Evolutionary conservation across 495 filamentous ascomycete genomes (phyloP).

Genomic region (Cercophora newfieldiana): DNA sequence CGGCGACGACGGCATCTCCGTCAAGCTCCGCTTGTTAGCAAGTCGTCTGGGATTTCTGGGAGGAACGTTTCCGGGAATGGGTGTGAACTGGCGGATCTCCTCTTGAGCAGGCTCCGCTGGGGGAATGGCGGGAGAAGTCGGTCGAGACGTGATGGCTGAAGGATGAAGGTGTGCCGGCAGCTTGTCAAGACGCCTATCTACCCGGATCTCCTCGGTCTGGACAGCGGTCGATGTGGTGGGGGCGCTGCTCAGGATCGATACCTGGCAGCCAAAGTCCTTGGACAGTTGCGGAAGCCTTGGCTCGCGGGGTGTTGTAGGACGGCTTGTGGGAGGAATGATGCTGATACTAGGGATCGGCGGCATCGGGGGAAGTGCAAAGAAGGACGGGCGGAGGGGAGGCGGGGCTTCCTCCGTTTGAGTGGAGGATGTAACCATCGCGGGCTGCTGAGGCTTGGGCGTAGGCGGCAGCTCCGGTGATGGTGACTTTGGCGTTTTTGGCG

Average conservation of each 20-base stretch:
- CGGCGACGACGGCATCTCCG: constrained; percentile 50
- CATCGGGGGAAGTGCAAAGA: constrained; percentile 38
- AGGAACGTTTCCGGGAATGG: constrained; percentile 51
- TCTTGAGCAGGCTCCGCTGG: constrained; percentile 30
- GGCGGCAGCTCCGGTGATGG: constrained; percentile 37
- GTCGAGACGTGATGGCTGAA: constrained; percentile 63
- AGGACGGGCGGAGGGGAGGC: constrained; percentile 31
- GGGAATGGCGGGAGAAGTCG: constrained; percentile 46
- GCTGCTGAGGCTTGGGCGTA: constrained; percentile 29
- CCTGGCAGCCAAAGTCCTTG: constrained; percentile 60
- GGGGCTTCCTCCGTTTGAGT: constrained; percentile 64
- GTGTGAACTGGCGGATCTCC: constrained; percentile 47
- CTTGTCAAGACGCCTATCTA: constrained; percentile 71
- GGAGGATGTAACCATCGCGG: constrained; percentile 48
- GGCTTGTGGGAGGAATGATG: constrained; percentile 57
- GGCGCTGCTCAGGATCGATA: constrained; percentile 41
- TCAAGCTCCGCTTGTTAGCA: constrained; percentile 43
- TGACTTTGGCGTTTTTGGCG: constrained; percentile 65
- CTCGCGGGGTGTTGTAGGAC: constrained; percentile 55
- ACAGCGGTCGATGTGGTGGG: constrained; percentile 67
- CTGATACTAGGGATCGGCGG: constrained; percentile 59
- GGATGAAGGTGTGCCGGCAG: constrained; percentile 77
- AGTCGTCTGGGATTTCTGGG: constrained; percentile 55
- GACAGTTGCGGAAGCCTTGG: constrained; percentile 53
- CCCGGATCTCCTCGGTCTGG: constrained; percentile 86